phyloP scores from a whole-genome alignment of 2,329 filamentous ascomycete species.

The Colletotrichum coccodes region DNA sequence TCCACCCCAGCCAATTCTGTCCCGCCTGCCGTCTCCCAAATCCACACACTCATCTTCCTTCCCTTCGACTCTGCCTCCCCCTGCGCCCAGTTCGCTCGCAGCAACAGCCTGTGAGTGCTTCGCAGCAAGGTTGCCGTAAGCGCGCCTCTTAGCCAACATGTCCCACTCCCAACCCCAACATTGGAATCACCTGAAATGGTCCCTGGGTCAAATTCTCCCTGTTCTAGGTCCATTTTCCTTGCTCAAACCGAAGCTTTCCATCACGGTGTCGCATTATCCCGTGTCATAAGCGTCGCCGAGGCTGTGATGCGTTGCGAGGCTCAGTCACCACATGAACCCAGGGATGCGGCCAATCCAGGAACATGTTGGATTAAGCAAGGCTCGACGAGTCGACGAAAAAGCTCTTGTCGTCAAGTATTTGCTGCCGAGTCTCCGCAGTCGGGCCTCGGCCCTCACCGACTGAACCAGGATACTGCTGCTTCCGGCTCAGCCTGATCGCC shows the following conservation, averaged over 20 bases:
- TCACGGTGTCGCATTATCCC: slow-evolving; percentile 9
- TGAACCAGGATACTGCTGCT: slow-evolving; percentile 17
- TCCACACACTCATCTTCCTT: background rate
- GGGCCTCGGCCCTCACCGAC: slow-evolving; percentile 13
- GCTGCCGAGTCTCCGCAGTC: slow-evolving; percentile 23
- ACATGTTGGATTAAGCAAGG: background rate
- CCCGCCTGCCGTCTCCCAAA: background rate
- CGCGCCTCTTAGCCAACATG: background rate
- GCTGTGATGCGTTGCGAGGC: background rate
- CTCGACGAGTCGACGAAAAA: background rate
- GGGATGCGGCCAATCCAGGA: background rate
- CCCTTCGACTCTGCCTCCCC: slow-evolving; percentile 2
- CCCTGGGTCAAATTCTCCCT: background rate
- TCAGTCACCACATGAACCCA: background rate
- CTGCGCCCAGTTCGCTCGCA: slow-evolving; percentile 10
- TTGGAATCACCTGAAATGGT: slow-evolving; percentile 8
- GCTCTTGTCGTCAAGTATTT: background rate
- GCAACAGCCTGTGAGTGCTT: background rate
- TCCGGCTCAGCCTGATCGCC: slow-evolving; percentile 25
- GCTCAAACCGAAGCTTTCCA: slow-evolving; percentile 15
- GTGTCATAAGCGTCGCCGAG: background rate
- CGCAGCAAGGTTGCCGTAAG: too few species aligned
- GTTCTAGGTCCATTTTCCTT: slow-evolving; percentile 7
- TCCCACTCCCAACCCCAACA: background rate
- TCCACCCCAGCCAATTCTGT: slow-evolving; percentile 16